Base-by-base conservation (phyloP, 352 stramenopile species). In the Phytophthora tentaculata region DNA sequence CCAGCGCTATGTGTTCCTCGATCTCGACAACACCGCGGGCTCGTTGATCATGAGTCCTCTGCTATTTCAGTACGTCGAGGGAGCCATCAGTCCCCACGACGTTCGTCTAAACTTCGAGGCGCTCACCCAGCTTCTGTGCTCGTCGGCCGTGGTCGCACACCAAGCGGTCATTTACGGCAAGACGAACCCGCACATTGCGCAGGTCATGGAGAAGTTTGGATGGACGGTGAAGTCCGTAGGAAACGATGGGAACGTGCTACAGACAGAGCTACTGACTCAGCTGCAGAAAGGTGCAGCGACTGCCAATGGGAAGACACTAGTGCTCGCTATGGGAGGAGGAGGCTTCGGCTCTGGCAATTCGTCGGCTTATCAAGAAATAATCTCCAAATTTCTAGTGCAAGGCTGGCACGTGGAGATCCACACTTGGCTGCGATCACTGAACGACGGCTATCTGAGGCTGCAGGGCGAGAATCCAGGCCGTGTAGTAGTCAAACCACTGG, bases 331-430 rank as follows among this genome's bases (percentile, higher is more conserved):
- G 56, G 67, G 67, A 7, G 57, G 60, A 49, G 47, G 57, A 29
- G 37, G 20, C 0, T 26, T 63, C 23, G 55, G 61, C 19, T 58
- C 16, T 22, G 22, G 19, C 28, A 61, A 69, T 19, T 53, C 43
- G 56, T 57, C 43, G 3, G 62, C 54, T 5, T 67, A 58, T 28
- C 57, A 69, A 22, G 57, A 76, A 19, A 48, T 64, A 8, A 20
- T 72, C 23, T 54, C 35, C 20, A 69, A 72, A 29, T 69, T 76
- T 17, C 37, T 75, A 16, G 52, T 59, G 2, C 22, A 64, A 26
- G 37, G 52, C 0, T 75, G 68, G 63, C 53, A 55, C 12, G 56
- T 75, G 14, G 68, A 75, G 53, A 68, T 75, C 22, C 61, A 75
- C 47, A 32, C 62, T 39, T 75, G 68, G 68, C 45, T 75, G 22